Conservation (phyloP, 495 filamentous ascomycete species). For the Daldinia vernicosa region DNA sequence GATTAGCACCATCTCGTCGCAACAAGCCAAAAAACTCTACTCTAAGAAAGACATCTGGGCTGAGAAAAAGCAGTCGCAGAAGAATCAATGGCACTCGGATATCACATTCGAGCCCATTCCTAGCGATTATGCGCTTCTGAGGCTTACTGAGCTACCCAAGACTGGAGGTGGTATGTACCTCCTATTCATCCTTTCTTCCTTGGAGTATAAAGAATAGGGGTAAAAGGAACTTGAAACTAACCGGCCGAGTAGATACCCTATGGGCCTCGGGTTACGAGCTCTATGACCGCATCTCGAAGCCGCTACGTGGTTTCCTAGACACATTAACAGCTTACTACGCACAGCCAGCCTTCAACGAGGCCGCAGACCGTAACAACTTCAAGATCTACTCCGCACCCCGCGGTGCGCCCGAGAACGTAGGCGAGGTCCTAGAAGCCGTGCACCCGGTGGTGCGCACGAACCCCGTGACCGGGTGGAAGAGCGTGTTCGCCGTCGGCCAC, state of each 20-base stretch:
- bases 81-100: constrained; percentile 70
- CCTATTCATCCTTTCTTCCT: not conserved
- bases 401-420: constrained; percentile 75
- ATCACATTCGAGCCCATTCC: constrained; percentile 74
- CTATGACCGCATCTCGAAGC: constrained; percentile 75
- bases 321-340: constrained; percentile 71
- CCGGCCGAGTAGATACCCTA: constrained; percentile 64
- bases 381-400: constrained; percentile 63
- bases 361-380: constrained; percentile 65
- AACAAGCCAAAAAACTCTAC: constrained; percentile 67
- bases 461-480: constrained; percentile 83
- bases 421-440: constrained; percentile 66
- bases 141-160: constrained; percentile 68
- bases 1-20: constrained; percentile 76
- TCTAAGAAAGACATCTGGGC: constrained; percentile 42
- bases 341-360: constrained; percentile 66
- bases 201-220: not conserved
- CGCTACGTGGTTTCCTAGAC: constrained; percentile 74
- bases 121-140: constrained; percentile 70
- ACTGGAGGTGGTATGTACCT: constrained; percentile 71
- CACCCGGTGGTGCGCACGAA: constrained; percentile 84
- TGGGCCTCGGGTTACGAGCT: constrained; percentile 82
- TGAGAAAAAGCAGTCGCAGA: constrained; percentile 52
- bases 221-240: constrained; percentile 1
- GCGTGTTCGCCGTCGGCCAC: constrained; percentile 70